Evolutionary conservation across 371 early-diverging fungal genomes (phyloP).

Genomic region (Lichtheimia hyalospora): DNA sequence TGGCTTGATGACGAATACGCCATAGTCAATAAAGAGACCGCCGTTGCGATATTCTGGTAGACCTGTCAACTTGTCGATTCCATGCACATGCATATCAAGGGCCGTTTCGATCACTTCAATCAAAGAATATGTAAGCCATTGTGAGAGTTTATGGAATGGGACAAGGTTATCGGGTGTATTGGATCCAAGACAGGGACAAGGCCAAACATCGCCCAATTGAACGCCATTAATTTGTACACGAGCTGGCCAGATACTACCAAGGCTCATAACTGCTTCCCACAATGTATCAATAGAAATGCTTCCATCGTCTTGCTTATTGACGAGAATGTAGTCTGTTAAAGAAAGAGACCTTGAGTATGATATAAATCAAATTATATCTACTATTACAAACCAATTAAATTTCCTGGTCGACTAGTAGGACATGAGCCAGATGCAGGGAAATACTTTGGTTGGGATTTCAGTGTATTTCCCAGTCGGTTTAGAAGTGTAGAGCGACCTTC

Average conservation of each 20-base stretch:
- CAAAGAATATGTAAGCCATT: conserved; percentile 94
- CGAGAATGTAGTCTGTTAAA: conserved; percentile 45
- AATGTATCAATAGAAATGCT: conserved; percentile 29
- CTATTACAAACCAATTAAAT: conserved; percentile 64
- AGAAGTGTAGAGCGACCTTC: conserved; percentile 79
- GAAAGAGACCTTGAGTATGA: not conserved
- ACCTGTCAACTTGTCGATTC: conserved; percentile 77
- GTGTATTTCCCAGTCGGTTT: conserved; percentile 62
- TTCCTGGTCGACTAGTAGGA: conserved; percentile 73
- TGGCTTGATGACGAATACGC: conserved; percentile 39
- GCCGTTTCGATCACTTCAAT: conserved; percentile 76
- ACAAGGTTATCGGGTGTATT: conserved; percentile 52
- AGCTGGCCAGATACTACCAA: conserved; percentile 49
- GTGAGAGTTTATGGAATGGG: conserved; percentile 91
- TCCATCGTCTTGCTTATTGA: conserved; percentile 13
- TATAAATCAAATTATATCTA: not conserved
- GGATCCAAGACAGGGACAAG: conserved; percentile 53
- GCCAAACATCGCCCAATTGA: conserved; percentile 92
- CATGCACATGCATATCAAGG: conserved; percentile 56
- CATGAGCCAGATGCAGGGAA: conserved; percentile 46
- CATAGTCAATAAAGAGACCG: conserved; percentile 49
- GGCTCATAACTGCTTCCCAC: conserved; percentile 79
- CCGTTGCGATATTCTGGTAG: conserved; percentile 94
- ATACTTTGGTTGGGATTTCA: conserved; percentile 56
- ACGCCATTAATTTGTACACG: conserved; percentile 74